Conservation (phyloP, 208 protist species). For the Trichomonas gallinae region DNA sequence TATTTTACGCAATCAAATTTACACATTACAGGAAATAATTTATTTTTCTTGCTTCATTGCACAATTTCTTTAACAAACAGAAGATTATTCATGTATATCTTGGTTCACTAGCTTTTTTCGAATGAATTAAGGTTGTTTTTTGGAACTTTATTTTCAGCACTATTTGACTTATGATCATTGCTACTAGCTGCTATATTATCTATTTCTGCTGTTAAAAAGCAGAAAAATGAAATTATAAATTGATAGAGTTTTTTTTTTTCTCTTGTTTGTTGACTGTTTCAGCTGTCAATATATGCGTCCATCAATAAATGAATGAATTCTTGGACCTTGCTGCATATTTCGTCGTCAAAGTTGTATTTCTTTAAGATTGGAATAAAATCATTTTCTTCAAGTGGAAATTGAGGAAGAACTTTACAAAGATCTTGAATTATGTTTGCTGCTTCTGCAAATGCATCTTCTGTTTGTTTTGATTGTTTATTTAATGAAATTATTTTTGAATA, state of each 20-base stretch:
- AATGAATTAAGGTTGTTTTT: no score
- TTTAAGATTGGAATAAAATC: background rate
- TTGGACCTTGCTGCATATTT: background rate
- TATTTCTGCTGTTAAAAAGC: no score
- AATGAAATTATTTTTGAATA: background rate
- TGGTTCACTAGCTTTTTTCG: no score
- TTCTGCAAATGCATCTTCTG: background rate
- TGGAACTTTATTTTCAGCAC: no score
- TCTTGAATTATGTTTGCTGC: background rate
- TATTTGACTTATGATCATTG: no score
- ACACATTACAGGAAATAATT: background rate
- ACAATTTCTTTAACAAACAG: no score
- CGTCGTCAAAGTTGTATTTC: background rate
- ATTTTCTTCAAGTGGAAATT: background rate
- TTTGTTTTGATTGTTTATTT: background rate
- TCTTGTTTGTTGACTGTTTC: no score
- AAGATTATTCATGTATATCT: no score
- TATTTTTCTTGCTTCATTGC: no score
- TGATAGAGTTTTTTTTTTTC: no score
- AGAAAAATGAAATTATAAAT: no score
- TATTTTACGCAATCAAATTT: background rate
- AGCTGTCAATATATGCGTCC: background rate
- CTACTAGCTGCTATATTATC: no score
- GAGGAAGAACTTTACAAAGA: background rate
- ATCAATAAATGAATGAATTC: background rate